Evolutionary conservation across 2,329 filamentous ascomycete genomes (phyloP).

Genomic region (Acrodontium crateriforme): DNA sequence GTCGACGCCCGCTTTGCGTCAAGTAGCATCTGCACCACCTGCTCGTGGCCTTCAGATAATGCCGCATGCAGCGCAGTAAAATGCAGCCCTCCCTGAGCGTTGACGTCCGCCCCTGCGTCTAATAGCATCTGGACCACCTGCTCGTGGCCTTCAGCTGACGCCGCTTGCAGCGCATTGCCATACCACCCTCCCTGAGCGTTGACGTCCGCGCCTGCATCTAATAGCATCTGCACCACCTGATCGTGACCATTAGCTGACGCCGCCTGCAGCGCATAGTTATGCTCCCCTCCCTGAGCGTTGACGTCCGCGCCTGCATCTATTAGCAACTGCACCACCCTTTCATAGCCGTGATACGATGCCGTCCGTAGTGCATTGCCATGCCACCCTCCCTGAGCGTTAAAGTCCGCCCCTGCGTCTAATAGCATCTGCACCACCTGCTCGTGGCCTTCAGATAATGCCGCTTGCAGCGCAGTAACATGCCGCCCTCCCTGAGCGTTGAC

Average conservation of each 20-base stretch:
- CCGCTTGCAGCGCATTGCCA: constrained; percentile 2
- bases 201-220: constrained; percentile 8
- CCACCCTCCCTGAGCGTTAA: constrained; percentile 4
- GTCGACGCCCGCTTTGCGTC: constrained; percentile 5
- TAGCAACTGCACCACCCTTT: constrained; percentile 6
- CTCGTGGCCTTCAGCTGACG: constrained; percentile 1
- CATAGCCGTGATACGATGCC: constrained; percentile 2
- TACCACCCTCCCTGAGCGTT: constrained; percentile 1
- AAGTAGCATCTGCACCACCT: constrained; percentile 6
- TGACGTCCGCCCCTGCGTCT: constrained; percentile 6
- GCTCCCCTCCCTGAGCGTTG: constrained; percentile 3
- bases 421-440: constrained; percentile 5
- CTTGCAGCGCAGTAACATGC: constrained; percentile 6
- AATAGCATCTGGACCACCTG: constrained; percentile 4
- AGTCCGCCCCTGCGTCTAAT: constrained; percentile 6
- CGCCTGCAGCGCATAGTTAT: constrained; percentile 7
- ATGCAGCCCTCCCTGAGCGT: constrained; percentile 2
- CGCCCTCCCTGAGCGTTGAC: constrained; percentile 4
- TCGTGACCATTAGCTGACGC: constrained; percentile 4
- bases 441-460: constrained; percentile 2
- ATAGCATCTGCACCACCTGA: constrained; percentile 6
- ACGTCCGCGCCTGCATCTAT: constrained; percentile 5
- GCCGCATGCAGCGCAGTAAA: constrained; percentile 6
- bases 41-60: constrained; percentile 1
- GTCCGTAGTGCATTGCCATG: constrained; percentile 4